A percentile compares a stretch with the other conserved stretches of the same genome.
These are phyloP conservation scores for Cryptosporidium bovis DNA, from an alignment of 169 alveolate species.

Conservation along the genomic window DNA sequence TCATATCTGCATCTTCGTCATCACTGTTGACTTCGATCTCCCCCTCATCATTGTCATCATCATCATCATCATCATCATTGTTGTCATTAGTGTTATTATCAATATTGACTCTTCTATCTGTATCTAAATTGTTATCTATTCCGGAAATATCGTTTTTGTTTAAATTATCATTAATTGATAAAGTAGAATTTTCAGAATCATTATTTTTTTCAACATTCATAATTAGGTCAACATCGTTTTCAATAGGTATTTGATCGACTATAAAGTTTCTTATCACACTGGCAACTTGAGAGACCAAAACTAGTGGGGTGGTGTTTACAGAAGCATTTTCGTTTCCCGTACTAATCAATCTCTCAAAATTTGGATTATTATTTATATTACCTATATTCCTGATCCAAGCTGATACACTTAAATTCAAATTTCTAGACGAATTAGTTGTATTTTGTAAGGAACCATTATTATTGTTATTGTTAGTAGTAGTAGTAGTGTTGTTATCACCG, in stretches of 20 bases:
- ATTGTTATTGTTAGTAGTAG: background rate
- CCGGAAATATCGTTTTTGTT: background rate
- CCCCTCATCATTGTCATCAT: no score
- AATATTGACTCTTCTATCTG: background rate
- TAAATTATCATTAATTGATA: no score
- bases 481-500: background rate
- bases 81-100: no score
- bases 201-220: background rate
- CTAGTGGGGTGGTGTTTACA: conserved; percentile 30
- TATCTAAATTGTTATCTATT: background rate
- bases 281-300: conserved; percentile 34
- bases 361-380: conserved; percentile 12
- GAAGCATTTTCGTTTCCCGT: background rate
- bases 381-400: conserved; percentile 57
- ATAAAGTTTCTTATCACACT: conserved; percentile 29
- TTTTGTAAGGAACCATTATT: background rate
- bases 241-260: conserved; percentile 9
- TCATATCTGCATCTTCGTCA: no score
- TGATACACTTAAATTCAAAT: conserved; percentile 23
- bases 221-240: conserved; percentile 9
- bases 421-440: conserved; percentile 2
- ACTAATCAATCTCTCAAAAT: conserved; percentile 14
- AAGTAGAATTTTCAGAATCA: background rate
- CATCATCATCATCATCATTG: no score
- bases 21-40: no score